Evolutionary conservation across 495 filamentous ascomycete species (phyloP).

Genomic region (Penicillium malachiteum): DNA sequence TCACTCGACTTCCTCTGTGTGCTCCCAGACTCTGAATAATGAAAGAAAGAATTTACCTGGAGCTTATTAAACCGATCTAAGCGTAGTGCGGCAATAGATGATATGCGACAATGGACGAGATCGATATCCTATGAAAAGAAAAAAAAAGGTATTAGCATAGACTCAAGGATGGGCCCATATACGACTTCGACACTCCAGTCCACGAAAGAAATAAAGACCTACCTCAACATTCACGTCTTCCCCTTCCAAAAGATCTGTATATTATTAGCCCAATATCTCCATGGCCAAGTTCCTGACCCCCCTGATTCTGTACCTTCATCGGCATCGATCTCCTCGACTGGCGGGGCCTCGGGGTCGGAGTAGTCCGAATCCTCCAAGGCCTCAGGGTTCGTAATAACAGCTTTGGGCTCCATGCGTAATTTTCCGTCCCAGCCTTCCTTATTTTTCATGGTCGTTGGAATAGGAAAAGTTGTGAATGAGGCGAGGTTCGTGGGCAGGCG

Average conservation of each 20-base stretch:
- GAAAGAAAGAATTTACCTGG: slow-evolving; percentile 39
- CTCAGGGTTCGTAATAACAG: slow-evolving; percentile 69
- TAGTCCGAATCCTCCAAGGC: slow-evolving; percentile 79
- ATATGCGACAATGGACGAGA: slow-evolving; percentile 79
- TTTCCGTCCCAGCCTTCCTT: slow-evolving; percentile 95
- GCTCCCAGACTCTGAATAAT: too few species aligned
- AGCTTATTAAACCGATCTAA: slow-evolving; percentile 81
- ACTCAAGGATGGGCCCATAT: too few species aligned
- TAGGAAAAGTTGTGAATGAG: slow-evolving; percentile 3
- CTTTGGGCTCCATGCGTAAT: slow-evolving; percentile 65
- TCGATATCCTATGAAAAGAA: slow-evolving; percentile 69
- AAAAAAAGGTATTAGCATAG: slow-evolving; percentile 12
- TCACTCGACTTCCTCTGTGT: too few species aligned
- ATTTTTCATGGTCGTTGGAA: slow-evolving; percentile 45
- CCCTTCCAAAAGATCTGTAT: slow-evolving; percentile 63
- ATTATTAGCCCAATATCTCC: slow-evolving; percentile 1
- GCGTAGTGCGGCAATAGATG: slow-evolving; percentile 71
- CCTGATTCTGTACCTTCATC: slow-evolving; percentile 65
- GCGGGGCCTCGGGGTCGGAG: slow-evolving; percentile 76
- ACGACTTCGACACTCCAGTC: not conserved
- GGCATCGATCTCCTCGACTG: slow-evolving; percentile 71
- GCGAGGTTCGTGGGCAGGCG: slow-evolving; percentile 13
- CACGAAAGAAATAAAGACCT: slow-evolving; percentile 9
- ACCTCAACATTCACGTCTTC: slow-evolving; percentile 61
- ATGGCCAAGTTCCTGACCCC: slow-evolving; percentile 7